Conservation (phyloP, 1,139 yeast genomes). For the Saccharomycopsis hybrid region DNA sequence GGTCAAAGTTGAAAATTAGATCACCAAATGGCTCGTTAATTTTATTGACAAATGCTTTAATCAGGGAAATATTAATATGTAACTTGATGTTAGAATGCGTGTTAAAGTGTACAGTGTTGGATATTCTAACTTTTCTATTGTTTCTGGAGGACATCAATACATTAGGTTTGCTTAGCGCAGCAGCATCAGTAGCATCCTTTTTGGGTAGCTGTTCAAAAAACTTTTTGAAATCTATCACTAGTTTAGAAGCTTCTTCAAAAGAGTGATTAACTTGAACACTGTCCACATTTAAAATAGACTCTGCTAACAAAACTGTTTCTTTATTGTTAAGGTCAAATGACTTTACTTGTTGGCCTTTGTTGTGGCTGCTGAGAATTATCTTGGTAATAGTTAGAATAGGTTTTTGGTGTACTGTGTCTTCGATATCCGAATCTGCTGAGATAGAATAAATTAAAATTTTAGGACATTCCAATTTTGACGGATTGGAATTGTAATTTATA, state of each 20-base stretch:
- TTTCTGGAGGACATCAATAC: not conserved
- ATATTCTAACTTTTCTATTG: conserved; percentile 11
- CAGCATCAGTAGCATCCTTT: not conserved
- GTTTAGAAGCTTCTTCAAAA: not conserved
- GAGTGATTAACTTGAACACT: too few species aligned
- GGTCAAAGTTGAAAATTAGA: not conserved
- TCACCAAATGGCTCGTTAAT: conserved; percentile 12
- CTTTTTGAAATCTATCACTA: not conserved
- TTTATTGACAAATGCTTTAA: not conserved
- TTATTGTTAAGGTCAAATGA: conserved; percentile 13
- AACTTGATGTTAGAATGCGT: conserved; percentile 5
- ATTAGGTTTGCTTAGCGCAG: too few species aligned
- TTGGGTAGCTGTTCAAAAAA: not conserved
- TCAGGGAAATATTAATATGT: conserved; percentile 6
- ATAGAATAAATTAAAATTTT: conserved; percentile 7
- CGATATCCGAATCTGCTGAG: too few species aligned
- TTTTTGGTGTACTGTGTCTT: too few species aligned
- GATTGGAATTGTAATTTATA: conserved; percentile 6
- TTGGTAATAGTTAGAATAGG: not conserved
- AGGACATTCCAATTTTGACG: conserved; percentile 1
- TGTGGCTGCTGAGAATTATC: not conserved
- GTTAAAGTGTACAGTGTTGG: conserved; percentile 4
- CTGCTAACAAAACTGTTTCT: conserved; percentile 5
- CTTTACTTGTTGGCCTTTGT: conserved; percentile 4
- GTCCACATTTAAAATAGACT: not conserved